phyloP scores from a whole-genome alignment of 495 filamentous ascomycete genomes.

The Daldinia grandis region DNA sequence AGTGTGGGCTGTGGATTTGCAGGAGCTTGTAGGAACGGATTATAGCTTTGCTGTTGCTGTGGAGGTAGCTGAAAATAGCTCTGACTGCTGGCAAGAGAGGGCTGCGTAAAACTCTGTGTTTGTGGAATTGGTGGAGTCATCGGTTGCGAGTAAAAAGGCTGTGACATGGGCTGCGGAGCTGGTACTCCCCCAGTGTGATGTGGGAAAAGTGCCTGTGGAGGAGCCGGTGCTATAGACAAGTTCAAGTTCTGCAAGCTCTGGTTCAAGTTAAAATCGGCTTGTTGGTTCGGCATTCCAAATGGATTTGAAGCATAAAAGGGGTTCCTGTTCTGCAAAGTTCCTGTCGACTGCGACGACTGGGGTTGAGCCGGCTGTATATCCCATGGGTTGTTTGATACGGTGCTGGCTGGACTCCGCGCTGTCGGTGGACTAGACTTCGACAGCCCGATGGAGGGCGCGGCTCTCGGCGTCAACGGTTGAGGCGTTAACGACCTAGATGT shows the following conservation, averaged over 20 bases:
- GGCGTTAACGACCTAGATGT: slow-evolving; percentile 58
- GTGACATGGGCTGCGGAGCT: slow-evolving; percentile 59
- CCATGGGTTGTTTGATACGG: slow-evolving; percentile 73
- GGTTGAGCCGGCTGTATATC: slow-evolving; percentile 58
- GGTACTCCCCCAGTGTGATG: slow-evolving; percentile 83
- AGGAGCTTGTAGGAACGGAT: slow-evolving; percentile 70
- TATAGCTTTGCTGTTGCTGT: slow-evolving; percentile 58
- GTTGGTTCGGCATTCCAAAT: slow-evolving; percentile 56
- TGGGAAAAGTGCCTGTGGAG: slow-evolving; percentile 76
- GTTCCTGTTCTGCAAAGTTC: slow-evolving; percentile 62
- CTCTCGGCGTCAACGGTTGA: slow-evolving; percentile 37
- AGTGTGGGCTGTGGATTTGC: slow-evolving; percentile 44
- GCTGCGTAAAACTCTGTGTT: slow-evolving; percentile 59
- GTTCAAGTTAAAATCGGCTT: slow-evolving; percentile 59
- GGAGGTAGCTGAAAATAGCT: slow-evolving; percentile 56
- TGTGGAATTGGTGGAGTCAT: slow-evolving; percentile 67
- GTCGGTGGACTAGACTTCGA: slow-evolving; percentile 42
- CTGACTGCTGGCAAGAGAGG: slow-evolving; percentile 56
- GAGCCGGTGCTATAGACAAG: slow-evolving; percentile 68
- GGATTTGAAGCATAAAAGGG: slow-evolving; percentile 62
- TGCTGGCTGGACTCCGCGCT: slow-evolving; percentile 49
- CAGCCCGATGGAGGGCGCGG: slow-evolving; percentile 39
- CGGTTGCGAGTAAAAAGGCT: slow-evolving; percentile 60
- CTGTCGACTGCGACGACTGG: slow-evolving; percentile 66
- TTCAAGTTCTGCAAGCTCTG: slow-evolving; percentile 76